phyloP scores from a whole-genome alignment of 805 yeast species.

The Clavispora vitiphila region DNA sequence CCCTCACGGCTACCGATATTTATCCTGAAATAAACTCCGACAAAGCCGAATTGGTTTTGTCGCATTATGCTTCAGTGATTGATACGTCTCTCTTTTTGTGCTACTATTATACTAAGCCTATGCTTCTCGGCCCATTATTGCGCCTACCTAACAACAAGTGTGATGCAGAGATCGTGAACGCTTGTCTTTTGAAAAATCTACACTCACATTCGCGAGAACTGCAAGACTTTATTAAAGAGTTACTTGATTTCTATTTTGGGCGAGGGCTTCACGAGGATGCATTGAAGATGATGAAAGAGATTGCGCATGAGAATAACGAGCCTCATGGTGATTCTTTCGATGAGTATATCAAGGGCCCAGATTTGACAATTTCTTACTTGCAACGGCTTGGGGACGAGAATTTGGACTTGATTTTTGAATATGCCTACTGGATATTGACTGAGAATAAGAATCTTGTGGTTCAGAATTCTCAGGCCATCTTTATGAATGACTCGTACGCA shows the following conservation, averaged over 20 bases:
- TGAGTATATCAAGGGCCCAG: constrained; percentile 32
- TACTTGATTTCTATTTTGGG: constrained; percentile 74
- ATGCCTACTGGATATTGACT: constrained; percentile 47
- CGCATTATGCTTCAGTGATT: constrained; percentile 42
- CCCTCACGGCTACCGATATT: constrained; percentile 40
- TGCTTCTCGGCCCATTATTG: constrained; percentile 76
- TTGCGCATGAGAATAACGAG: constrained; percentile 12
- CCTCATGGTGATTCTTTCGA: constrained; percentile 18
- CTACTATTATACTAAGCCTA: constrained; percentile 62
- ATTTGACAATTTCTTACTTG: constrained; percentile 50
- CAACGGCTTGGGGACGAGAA: constrained; percentile 47
- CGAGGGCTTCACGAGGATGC: constrained; percentile 62
- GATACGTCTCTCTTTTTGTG: constrained; percentile 79
- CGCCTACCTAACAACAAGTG: constrained; percentile 71
- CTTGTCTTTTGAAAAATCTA: constrained; percentile 40
- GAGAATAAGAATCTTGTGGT: constrained; percentile 11
- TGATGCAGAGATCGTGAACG: constrained; percentile 56
- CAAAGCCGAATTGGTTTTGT: constrained; percentile 18
- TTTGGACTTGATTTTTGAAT: constrained; percentile 53
- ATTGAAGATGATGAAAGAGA: constrained; percentile 47
- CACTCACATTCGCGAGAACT: constrained; percentile 18
- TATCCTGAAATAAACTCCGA: constrained; percentile 25
- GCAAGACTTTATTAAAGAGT: constrained; percentile 52
- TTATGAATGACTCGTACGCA: constrained; percentile 60
- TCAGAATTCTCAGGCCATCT: constrained; percentile 40